phyloP scores from a whole-genome alignment of 2,329 filamentous ascomycete species.

The Acarospora socialis region DNA sequence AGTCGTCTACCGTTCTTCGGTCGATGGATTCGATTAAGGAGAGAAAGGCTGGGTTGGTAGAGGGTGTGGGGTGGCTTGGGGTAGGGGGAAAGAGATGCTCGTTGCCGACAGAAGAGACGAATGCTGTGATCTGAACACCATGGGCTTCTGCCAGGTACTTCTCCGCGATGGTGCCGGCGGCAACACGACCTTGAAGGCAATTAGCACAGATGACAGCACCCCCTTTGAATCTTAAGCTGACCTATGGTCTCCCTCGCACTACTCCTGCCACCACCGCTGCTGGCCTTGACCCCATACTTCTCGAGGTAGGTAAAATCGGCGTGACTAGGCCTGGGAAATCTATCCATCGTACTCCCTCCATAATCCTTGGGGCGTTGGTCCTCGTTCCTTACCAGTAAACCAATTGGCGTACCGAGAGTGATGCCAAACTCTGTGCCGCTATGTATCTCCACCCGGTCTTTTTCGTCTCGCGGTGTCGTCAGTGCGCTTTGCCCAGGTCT shows the following conservation, averaged over 20 bases:
- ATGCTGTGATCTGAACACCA: slow-evolving; percentile 82
- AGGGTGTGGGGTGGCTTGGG: slow-evolving; percentile 49
- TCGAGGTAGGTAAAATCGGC: slow-evolving; percentile 95
- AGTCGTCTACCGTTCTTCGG: slow-evolving; percentile 63
- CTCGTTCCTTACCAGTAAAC: slow-evolving; percentile 75
- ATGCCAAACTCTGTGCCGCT: slow-evolving; percentile 83
- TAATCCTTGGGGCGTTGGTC: slow-evolving; percentile 91
- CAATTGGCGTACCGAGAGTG: slow-evolving; percentile 83
- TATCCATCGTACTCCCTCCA: slow-evolving; percentile 74
- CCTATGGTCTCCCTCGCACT: slow-evolving; percentile 93
- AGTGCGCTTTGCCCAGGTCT: slow-evolving; percentile 80
- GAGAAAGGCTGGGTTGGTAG: slow-evolving; percentile 67
- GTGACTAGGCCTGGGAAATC: slow-evolving; percentile 80
- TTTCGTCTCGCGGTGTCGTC: slow-evolving; percentile 85
- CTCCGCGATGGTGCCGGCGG: slow-evolving; percentile 82
- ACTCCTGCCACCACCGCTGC: slow-evolving; percentile 75
- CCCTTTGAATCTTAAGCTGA: slow-evolving; percentile 21
- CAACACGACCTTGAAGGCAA: slow-evolving; percentile 51
- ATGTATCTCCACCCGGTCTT: slow-evolving; percentile 81
- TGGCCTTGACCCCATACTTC: slow-evolving; percentile 92
- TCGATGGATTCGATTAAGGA: slow-evolving; percentile 57
- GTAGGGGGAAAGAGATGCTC: slow-evolving; percentile 65
- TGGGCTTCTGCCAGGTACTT: slow-evolving; percentile 75
- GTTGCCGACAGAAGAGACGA: slow-evolving; percentile 70
- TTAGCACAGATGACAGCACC: slow-evolving; percentile 4